These are phyloP conservation scores for Phytopythium kandeliae DNA, from an alignment of 352 stramenopile genomes.

Conservation along the genomic window DNA sequence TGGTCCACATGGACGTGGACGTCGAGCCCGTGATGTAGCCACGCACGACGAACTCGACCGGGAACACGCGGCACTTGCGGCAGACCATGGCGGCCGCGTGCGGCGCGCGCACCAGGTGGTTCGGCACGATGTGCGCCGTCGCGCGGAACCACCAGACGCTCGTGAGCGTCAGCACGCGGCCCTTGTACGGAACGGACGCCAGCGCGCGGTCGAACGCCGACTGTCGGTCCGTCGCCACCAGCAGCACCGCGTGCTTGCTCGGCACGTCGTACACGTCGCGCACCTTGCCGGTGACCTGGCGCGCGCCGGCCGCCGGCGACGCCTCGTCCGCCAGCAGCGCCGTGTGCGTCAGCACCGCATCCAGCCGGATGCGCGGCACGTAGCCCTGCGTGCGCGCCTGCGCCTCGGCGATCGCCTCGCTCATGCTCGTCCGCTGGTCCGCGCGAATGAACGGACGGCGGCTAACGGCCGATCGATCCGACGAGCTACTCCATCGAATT, in stretches of 20 bases:
- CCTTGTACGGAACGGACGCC: conserved; percentile 96
- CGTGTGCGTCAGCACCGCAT: conserved; percentile 39
- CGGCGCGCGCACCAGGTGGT: conserved; percentile 94
- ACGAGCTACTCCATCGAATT: no score
- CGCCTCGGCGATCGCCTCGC: conserved; percentile 27
- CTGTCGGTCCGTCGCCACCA: conserved; percentile 98
- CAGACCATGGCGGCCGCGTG: conserved; percentile 95
- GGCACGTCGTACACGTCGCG: conserved; percentile 90
- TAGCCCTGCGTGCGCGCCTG: conserved; percentile 71
- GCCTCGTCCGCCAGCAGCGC: conserved; percentile 36
- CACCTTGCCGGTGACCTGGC: conserved; percentile 83
- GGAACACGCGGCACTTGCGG: conserved; percentile 95
- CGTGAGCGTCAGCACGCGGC: conserved; percentile 96
- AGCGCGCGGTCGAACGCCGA: conserved; percentile 98
- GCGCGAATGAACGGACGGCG: no score
- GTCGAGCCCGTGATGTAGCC: conserved; percentile 97
- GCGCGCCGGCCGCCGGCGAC: conserved; percentile 33
- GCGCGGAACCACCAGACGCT: conserved; percentile 95
- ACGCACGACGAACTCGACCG: conserved; percentile 99
- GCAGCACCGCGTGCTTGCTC: conserved; percentile 71
- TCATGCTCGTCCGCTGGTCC: conserved; percentile 24
- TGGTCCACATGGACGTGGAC: conserved; percentile 98
- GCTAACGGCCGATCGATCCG: no score
- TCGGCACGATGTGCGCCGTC: conserved; percentile 95
- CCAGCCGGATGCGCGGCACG: conserved; percentile 46